A percentile compares a stretch with the other conserved stretches of the same genome.
Evolutionary conservation across 176 grass and related monocot species (phyloP).

Genomic region (Cenchrus americanus): DNA sequence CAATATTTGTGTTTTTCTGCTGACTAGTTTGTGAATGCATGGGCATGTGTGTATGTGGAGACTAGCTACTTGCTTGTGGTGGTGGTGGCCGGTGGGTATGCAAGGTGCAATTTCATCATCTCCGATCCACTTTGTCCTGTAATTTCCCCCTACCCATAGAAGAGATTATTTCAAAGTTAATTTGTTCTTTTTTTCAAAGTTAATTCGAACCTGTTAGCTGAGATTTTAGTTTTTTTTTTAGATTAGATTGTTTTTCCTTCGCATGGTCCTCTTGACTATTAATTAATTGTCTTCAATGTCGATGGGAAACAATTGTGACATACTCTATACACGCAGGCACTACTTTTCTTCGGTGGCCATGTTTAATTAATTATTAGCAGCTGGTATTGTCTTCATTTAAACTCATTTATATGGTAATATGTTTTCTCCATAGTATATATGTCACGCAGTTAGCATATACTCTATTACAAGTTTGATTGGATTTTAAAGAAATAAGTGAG

Average conservation of each 20-base stretch:
- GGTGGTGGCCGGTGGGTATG: no score
- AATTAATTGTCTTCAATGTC: background rate
- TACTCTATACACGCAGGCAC: background rate
- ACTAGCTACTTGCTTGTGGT: background rate
- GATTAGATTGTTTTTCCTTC: background rate
- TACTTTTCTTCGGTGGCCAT: background rate
- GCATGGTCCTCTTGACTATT: background rate
- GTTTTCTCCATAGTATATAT: background rate
- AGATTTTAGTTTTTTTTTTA: background rate
- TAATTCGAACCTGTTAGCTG: background rate
- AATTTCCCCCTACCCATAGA: background rate
- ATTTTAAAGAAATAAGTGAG: no score
- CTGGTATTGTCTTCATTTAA: background rate
- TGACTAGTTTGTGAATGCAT: background rate
- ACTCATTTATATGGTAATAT: background rate
- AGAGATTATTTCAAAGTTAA: background rate
- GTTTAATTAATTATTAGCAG: background rate
- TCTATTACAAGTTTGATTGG: no score
- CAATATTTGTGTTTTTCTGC: background rate
- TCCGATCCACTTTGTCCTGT: background rate
- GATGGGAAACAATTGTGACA: background rate
- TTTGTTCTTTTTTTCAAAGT: no score
- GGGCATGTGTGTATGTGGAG: background rate
- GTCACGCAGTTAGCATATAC: background rate
- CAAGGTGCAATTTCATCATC: background rate